Base-by-base conservation (phyloP, 441 rosid genomes). In the Melianthus villosus region DNA sequence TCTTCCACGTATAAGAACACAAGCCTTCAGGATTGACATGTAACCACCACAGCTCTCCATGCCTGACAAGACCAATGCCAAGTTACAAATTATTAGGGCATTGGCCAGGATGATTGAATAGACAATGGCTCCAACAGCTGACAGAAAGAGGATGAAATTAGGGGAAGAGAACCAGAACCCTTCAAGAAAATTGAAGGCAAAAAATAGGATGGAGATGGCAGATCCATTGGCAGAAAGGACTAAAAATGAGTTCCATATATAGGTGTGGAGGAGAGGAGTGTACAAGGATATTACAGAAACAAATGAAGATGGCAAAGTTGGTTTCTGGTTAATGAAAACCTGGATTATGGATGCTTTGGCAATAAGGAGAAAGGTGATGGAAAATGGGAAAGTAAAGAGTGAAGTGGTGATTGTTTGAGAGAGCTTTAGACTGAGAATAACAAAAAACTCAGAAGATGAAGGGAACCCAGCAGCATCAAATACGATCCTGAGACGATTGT, bases 181-280 rank as follows among this genome's bases (percentile, higher is more conserved):
- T 48, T 73, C 56, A 7, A 79, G 42, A 10, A 63, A 13, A 35
- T 46, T 68, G 38, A 63, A 71, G 27, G 69, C 47, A 9, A 89
- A 25, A 43, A 79, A 66, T 5, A 79, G 43, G 56, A 89, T 38
- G 25, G 63, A 70, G 41, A 89, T 69, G 23, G 77, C 72, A 4
- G 83, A 72, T 7, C 94, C 81, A 36, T 79, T 89, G 4, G 89
- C 85, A 0, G 87, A 74, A 53, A 83, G 25, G 51, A 84, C 59
- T 38, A 81, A 42, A 48, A 79, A 40, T 0, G 62, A 53, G 46
- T 73, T 76, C 31, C 69, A 71, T 11, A 72, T 2, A 25, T 55
- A 65, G 22, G 94, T 84, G 25, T 28, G 16, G 14, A 84, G 56
- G 37, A 89, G 72, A 9, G 77, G 75, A 6, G 43, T 37, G 54